A percentile compares a stretch with the other conserved stretches of the same genome.
Conservation (phyloP, 192 early-diverging fungal genomes). For the Coemansia sp. region DNA sequence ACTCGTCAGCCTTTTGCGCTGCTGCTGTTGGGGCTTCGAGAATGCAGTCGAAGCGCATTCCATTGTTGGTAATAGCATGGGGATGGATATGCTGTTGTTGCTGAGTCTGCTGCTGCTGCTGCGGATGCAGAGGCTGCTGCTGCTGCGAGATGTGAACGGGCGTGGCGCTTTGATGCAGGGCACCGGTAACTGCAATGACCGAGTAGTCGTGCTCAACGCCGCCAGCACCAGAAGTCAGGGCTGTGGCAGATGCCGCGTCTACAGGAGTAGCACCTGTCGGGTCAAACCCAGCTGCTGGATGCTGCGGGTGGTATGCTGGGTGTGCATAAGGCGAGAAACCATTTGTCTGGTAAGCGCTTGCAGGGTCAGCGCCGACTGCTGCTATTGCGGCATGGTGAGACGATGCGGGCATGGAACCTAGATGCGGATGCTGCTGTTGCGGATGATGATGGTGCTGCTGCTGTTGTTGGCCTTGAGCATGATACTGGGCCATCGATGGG, state of each 20-base stretch:
- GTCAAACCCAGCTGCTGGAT: constrained; percentile 11
- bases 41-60: constrained; percentile 39
- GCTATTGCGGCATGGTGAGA: constrained; percentile 9
- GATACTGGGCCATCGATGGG: constrained; percentile 30
- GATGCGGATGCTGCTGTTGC: constrained; percentile 20
- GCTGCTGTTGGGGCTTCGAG: constrained; percentile 50
- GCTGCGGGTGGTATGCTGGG: constrained; percentile 30
- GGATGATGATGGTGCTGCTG: constrained; percentile 20
- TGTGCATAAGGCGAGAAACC: constrained; percentile 33
- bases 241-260: constrained; percentile 17
- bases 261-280: constrained; percentile 2
- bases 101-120: too few species aligned
- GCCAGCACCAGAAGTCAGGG: background rate
- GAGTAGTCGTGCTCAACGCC: constrained; percentile 32
- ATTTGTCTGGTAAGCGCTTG: constrained; percentile 18
- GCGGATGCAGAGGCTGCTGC: too few species aligned
- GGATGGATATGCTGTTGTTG: constrained; percentile 14
- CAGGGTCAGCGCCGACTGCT: constrained; percentile 8
- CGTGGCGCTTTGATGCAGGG: constrained; percentile 17
- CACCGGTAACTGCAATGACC: constrained; percentile 20
- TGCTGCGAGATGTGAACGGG: constrained; percentile 17
- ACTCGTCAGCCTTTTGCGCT: constrained; percentile 56
- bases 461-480: constrained; percentile 1
- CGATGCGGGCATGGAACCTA: constrained; percentile 4
- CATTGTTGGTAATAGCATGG: constrained; percentile 6